phyloP scores from a whole-genome alignment of 2,329 filamentous ascomycete species.

The Amesomyces nigricolor region DNA sequence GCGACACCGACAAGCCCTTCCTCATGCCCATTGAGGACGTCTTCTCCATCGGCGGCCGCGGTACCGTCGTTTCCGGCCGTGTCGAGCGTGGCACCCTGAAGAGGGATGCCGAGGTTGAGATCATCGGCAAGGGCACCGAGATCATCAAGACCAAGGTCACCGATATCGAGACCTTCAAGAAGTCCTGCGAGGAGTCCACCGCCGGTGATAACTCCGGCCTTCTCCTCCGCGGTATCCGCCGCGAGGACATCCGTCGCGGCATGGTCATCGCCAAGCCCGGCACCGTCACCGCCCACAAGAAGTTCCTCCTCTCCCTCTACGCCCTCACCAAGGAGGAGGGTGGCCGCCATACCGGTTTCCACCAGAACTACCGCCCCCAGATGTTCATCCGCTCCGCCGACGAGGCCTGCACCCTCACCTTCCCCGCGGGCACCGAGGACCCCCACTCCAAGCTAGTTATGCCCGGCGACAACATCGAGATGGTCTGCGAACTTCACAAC shows the following conservation, averaged over 20 bases:
- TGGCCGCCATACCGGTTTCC: constrained; percentile 93
- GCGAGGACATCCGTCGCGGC: constrained; percentile 88
- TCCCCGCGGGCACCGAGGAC: constrained; percentile 79
- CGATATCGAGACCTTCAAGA: constrained; percentile 99
- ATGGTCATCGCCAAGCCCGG: constrained; percentile 90
- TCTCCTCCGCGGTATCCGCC: constrained; percentile 89
- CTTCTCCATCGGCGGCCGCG: constrained; percentile 86
- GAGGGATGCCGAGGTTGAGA: constrained; percentile 90
- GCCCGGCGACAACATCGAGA: constrained; percentile 98
- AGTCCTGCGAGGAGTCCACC: constrained; percentile 93
- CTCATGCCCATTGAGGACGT: constrained; percentile 96
- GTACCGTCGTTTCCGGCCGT: constrained; percentile 93
- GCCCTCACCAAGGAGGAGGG: constrained; percentile 97
- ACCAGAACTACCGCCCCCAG: constrained; percentile 93
- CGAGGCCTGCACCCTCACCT: constrained; percentile 70
- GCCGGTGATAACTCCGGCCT: constrained; percentile 98
- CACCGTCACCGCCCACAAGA: constrained; percentile 75
- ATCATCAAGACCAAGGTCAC: constrained; percentile 98
- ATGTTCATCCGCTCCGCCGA: constrained; percentile 92
- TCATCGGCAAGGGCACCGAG: constrained; percentile 76
- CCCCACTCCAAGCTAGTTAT: constrained; percentile 74
- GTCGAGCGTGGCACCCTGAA: constrained; percentile 94
- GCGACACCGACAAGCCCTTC: constrained; percentile 97
- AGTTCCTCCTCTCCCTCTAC: constrained; percentile 95
- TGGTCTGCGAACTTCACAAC: constrained; percentile 80